Evolutionary conservation across 306 rosid species (phyloP).

Genomic region (Begonia loranthoides): DNA sequence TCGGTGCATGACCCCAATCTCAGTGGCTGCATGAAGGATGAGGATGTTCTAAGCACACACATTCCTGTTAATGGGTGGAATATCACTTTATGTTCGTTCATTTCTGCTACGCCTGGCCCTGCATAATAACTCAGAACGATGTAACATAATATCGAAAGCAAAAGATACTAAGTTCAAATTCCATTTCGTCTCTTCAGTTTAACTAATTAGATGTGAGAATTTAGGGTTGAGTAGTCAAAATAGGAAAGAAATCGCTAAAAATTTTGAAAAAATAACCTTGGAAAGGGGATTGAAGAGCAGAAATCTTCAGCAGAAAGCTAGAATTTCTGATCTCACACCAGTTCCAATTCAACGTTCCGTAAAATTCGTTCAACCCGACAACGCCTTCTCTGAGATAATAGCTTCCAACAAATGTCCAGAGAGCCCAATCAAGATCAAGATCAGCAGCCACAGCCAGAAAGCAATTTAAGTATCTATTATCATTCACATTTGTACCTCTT

Average conservation of each 20-base stretch:
- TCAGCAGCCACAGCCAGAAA: conserved; percentile 53
- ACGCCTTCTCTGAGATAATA: conserved; percentile 64
- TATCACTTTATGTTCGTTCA: conserved; percentile 28
- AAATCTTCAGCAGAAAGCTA: conserved; percentile 31
- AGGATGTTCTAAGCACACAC: conserved; percentile 36
- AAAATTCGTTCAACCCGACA: conserved; percentile 54
- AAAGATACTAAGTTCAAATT: too few relatives aligned
- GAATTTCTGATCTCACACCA: conserved; percentile 43
- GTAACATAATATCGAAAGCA: background rate
- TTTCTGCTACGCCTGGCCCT: conserved; percentile 41
- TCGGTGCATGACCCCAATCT: conserved; percentile 39
- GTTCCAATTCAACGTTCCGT: conserved; percentile 46
- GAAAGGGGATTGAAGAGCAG: conserved; percentile 60
- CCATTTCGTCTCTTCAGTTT: too few relatives aligned
- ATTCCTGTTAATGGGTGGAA: conserved; percentile 71
- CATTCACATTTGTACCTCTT: conserved; percentile 70
- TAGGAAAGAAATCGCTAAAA: too few relatives aligned
- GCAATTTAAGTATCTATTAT: conserved; percentile 64
- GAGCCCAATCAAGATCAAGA: conserved; percentile 68
- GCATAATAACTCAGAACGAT: conserved; percentile 6
- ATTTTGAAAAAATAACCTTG: conserved; percentile 27
- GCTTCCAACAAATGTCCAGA: conserved; percentile 81
- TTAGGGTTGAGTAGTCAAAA: too few relatives aligned
- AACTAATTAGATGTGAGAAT: too few relatives aligned
- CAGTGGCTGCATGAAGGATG: conserved; percentile 26